Evolutionary conservation across 2,329 filamentous ascomycete species (phyloP).

Genomic region (Purpureocillium lavendulum): DNA sequence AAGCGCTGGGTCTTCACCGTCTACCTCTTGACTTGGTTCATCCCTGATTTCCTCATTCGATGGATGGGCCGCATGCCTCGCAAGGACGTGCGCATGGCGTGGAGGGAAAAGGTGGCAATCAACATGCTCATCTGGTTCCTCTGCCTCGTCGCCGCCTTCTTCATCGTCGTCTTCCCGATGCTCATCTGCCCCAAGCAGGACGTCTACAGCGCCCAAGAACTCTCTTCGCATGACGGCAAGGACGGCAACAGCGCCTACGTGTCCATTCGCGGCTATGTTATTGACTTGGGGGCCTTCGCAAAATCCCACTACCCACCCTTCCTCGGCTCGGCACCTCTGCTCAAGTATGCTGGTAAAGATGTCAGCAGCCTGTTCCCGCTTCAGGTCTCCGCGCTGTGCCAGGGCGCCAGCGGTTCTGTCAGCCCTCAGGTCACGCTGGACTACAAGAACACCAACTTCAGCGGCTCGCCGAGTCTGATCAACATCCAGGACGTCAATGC

Average conservation of each 20-base stretch:
- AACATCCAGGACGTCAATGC: slow-evolving; percentile 62
- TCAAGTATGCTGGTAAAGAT: slow-evolving; percentile 80
- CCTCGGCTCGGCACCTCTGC: slow-evolving; percentile 50
- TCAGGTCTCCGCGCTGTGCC: slow-evolving; percentile 86
- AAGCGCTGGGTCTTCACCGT: slow-evolving; percentile 88
- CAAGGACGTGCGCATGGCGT: slow-evolving; percentile 85
- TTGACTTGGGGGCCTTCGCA: slow-evolving; percentile 68
- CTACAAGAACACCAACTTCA: slow-evolving; percentile 70
- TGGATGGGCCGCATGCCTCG: slow-evolving; percentile 76
- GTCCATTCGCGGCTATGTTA: slow-evolving; percentile 82
- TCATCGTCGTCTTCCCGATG: slow-evolving; percentile 80
- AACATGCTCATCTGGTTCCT: slow-evolving; percentile 94
- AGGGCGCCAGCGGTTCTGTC: slow-evolving; percentile 58
- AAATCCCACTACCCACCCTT: slow-evolving; percentile 64
- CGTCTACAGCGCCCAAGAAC: slow-evolving; percentile 72
- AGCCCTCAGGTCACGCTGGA: slow-evolving; percentile 73
- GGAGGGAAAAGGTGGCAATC: slow-evolving; percentile 96
- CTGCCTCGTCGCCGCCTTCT: slow-evolving; percentile 72
- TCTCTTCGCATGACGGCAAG: slow-evolving; percentile 67
- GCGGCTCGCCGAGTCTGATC: slow-evolving; percentile 57
- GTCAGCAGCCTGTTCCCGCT: slow-evolving; percentile 86
- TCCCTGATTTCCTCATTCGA: slow-evolving; percentile 78
- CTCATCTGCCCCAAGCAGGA: slow-evolving; percentile 88
- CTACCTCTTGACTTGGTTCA: slow-evolving; percentile 74
- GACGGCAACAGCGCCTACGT: slow-evolving; percentile 56